Conservation (phyloP, 1,284 basidiomycete species). For the Marasmius tenuissimus region DNA sequence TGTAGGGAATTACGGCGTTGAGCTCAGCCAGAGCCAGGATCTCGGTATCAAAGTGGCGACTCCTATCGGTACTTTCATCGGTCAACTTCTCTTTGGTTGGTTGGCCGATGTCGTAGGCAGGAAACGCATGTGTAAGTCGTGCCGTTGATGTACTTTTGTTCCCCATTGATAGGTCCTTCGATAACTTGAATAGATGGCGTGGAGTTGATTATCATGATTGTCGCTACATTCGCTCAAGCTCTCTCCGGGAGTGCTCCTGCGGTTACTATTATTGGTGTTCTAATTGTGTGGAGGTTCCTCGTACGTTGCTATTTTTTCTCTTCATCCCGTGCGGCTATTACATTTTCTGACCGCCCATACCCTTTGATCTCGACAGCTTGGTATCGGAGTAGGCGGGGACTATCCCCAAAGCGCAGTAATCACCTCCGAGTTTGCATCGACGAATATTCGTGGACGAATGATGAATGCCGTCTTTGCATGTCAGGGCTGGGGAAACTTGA, state of each 20-base stretch:
- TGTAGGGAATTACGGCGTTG: conserved; percentile 28
- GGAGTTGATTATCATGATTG: conserved; percentile 70
- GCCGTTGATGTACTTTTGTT: not conserved
- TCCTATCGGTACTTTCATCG: conserved; percentile 45
- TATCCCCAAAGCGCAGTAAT: conserved; percentile 69
- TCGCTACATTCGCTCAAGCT: conserved; percentile 63
- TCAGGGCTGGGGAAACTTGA: conserved; percentile 72
- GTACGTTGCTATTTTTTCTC: conserved; percentile 36
- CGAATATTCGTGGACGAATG: conserved; percentile 69
- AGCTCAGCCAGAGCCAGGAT: conserved; percentile 49
- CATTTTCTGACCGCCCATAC: not conserved
- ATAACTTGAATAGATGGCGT: conserved; percentile 55
- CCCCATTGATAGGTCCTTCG: not conserved
- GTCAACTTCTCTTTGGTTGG: conserved; percentile 72
- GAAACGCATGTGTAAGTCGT: conserved; percentile 65
- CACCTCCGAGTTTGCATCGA: conserved; percentile 77
- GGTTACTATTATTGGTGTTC: conserved; percentile 68
- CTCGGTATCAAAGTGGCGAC: conserved; percentile 67
- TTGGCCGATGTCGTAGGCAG: conserved; percentile 71
- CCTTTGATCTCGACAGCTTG: conserved; percentile 42
- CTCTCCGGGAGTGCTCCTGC: conserved; percentile 58
- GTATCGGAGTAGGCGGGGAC: conserved; percentile 74
- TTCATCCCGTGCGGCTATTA: not conserved
- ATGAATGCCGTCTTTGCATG: conserved; percentile 72
- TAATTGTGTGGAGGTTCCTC: conserved; percentile 70